These are phyloP conservation scores for Chrysanthemum lavandulifolium DNA, from an alignment of 129 eudicot species.

Conservation along the genomic window DNA sequence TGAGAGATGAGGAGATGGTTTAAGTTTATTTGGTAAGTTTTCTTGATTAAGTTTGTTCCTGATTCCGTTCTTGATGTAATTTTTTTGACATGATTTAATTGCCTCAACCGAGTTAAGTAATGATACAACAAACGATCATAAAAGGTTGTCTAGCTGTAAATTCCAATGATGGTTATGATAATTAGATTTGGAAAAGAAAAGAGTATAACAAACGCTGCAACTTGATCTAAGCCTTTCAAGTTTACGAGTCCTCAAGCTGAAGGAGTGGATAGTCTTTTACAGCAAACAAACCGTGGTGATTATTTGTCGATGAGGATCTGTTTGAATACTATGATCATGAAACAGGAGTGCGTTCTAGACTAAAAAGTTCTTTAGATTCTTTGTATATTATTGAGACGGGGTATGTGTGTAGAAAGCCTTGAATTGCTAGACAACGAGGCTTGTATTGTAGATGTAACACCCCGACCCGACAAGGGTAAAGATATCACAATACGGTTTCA, in stretches of 20 bases:
- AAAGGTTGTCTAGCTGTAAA: conserved; percentile 14
- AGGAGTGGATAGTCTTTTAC: neutral
- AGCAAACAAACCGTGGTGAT: neutral
- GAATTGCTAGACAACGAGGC: too few relatives aligned
- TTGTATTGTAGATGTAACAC: neutral
- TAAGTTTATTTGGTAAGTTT: too few relatives aligned
- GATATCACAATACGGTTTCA: too few relatives aligned
- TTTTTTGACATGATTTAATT: neutral
- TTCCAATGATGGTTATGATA: neutral
- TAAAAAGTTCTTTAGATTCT: neutral
- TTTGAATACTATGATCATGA: neutral
- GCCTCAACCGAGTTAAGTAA: conserved; percentile 1
- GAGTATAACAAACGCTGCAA: neutral
- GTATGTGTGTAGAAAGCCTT: too few relatives aligned
- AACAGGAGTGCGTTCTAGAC: neutral
- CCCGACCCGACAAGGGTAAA: too few relatives aligned
- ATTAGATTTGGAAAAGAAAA: neutral
- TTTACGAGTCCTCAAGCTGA: neutral
- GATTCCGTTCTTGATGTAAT: too few relatives aligned
- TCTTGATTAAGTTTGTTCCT: too few relatives aligned
- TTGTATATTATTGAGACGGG: neutral
- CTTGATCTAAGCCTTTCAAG: neutral
- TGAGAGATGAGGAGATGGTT: too few relatives aligned
- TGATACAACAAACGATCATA: neutral
- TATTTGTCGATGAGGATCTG: neutral